Base-by-base conservation (phyloP, 345 rosid species). In the Euphorbia pulcherrima region DNA sequence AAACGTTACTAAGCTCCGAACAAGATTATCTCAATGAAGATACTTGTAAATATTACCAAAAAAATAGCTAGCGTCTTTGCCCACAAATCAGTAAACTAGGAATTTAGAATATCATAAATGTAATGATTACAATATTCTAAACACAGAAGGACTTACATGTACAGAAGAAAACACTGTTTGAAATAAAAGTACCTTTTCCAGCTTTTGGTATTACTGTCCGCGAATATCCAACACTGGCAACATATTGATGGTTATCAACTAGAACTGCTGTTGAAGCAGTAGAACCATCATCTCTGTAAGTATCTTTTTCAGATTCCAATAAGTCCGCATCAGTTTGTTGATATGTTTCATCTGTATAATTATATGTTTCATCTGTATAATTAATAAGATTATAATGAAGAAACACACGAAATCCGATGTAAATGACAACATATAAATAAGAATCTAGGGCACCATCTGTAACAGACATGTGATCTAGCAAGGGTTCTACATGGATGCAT, bases 201-300 rank as follows among this genome's bases (percentile, higher is more conserved):
- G 90, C 86, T 74, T 86, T 95, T 51, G 97, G 92, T 80, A 92
- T 81, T 62, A 95, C 86, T 33, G 99, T 86, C 64, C 99, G 84
- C 11, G 99, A 95, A 75, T 95, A 97, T 83, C 99, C 99, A 73
- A 95, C 99, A 74, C 92, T 95, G 55, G 99, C 99, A 82, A 95
- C 99, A 75, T 83, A 95, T 9, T 92, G 82, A 84, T 90, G 99
- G 74, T 80, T 83, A 70, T 93, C 97, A 35, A 95, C 88, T 77
- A 95, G 76, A 29, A 95, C 88, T 50, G 97, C 99, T 62, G 97
- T 83, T 26, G 99, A 95, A 80, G 99, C 99, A 66, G 99, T 95
- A 46, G 99, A 95, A 72, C 99, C 99, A 81, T 95, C 99, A 68
- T 95, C 99, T 64, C 97, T 72, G 64, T 78, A 92, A 21, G 82